Base-by-base conservation (phyloP, 179 eudicot species). In the Dionaea muscipula region DNA sequence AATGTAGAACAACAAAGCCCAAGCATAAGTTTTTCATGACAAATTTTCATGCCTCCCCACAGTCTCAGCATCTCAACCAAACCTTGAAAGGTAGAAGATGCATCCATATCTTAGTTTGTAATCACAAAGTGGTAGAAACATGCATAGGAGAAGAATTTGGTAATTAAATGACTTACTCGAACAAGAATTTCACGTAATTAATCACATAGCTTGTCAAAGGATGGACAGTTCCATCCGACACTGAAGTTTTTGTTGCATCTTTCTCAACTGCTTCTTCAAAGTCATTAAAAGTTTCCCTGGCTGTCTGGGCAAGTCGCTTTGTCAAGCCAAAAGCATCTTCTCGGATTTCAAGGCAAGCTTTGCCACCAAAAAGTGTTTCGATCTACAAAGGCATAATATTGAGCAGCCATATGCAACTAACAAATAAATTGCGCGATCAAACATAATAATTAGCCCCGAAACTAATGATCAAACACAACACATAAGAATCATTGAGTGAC, bases 141-240 rank as follows among this genome's bases (percentile, higher is more conserved):
- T 2, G 3, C 3, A 14, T 16, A 19, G 48, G 33, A 53, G 44
- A 14, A 43, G 26, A 53, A 17, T n/a, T 52, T 16, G 36, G 28
- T 23, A 52, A 33, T 16, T 5, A 21, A 50, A 35, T 28, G 53
- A 68, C 95, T 72, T 91, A 91, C 98, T 91, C 98, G 54, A 84
- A 87, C 54, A 86, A 61, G 60, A 91, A 82, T 72, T 91, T 91
- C 77, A 91, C 94, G 58, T 91, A 91, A 67, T 91, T 91, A 61
- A 87, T 84, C 75, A 91, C 98, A 55, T 91, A 87, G 86, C 98
- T 91, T 45, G 98, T 91, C 66, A 91, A 66, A 19, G 98, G 98
- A 76, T 91, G 98, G 49, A 91, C 95, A 41, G 95, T 91, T 60
- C 95, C 98, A 72, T 87, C 98, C 61, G 79, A 55, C 19, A 82